phyloP scores from a whole-genome alignment of 192 early-diverging fungal genomes.

The Backusella morwellensis region DNA sequence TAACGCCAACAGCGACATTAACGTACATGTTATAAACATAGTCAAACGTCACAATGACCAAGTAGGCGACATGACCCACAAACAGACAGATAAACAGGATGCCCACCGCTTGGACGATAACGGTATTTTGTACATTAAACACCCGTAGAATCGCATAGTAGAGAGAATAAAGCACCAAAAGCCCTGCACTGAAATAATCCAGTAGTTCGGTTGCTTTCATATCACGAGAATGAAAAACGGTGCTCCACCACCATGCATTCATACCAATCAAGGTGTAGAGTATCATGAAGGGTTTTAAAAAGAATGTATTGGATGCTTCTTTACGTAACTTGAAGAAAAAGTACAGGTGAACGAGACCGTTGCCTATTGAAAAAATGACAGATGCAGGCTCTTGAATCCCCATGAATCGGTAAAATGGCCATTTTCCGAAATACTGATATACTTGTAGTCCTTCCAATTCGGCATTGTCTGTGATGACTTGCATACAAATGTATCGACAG shows the following conservation, averaged over 20 bases:
- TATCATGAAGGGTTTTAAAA: constrained; percentile 58
- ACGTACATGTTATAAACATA: constrained; percentile 97
- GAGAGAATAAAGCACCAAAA: constrained; percentile 71
- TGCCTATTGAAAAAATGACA: constrained; percentile 86
- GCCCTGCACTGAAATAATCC: constrained; percentile 91
- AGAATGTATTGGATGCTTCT: constrained; percentile 46
- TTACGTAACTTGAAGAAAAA: constrained; percentile 44
- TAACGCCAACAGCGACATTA: constrained; percentile 67
- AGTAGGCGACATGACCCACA: constrained; percentile 66
- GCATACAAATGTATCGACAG: constrained; percentile 89
- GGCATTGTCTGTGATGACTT: constrained; percentile 55
- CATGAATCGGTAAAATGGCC: constrained; percentile 86
- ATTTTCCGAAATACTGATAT: constrained; percentile 95
- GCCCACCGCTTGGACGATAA: constrained; percentile 21
- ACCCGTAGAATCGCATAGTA: constrained; percentile 66
- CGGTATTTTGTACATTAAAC: constrained; percentile 42
- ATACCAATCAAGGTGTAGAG: constrained; percentile 56
- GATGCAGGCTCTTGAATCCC: constrained; percentile 97
- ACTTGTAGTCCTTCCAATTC: constrained; percentile 42
- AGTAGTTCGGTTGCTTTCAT: constrained; percentile 83
- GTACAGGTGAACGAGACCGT: constrained; percentile 74
- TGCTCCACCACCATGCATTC: constrained; percentile 91
- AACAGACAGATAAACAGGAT: constrained; percentile 31
- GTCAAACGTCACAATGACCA: constrained; percentile 76
- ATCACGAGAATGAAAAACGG: constrained; percentile 90